A percentile compares a stretch with the other conserved stretches of the same genome.
Evolutionary conservation across 345 rosid genomes (phyloP).

Genomic region (Euphorbia peplus): DNA sequence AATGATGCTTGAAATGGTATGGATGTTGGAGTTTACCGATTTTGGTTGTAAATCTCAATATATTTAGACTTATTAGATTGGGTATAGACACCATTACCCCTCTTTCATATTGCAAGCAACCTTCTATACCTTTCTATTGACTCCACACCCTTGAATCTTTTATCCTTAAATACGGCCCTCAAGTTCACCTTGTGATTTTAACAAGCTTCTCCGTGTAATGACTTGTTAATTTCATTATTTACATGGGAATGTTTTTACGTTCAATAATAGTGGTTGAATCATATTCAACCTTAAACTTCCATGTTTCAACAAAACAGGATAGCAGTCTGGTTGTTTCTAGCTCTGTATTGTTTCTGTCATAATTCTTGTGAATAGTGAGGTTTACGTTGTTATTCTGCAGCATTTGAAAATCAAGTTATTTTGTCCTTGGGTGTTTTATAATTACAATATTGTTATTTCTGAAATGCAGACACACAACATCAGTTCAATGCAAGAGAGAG

Average conservation of each 20-base stretch:
- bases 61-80: neutral
- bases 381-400: neutral
- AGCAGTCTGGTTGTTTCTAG: neutral
- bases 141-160: neutral
- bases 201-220: neutral
- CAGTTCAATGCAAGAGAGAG: constrained; percentile 89
- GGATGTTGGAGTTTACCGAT: neutral
- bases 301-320: neutral
- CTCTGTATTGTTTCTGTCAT: neutral
- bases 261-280: neutral
- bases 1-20: neutral
- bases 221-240: neutral
- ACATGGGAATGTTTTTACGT: neutral
- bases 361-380: neutral
- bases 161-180: neutral
- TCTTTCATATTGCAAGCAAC: too few species aligned
- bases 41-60: neutral
- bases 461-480: constrained; percentile 75
- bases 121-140: too few species aligned
- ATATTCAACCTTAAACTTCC: neutral
- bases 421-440: neutral
- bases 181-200: neutral
- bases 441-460: neutral
- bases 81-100: too few species aligned
- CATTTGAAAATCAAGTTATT: neutral